Evolutionary conservation across 1,139 yeast species (phyloP).

Genomic region (Zygosaccharomyces sapae): DNA sequence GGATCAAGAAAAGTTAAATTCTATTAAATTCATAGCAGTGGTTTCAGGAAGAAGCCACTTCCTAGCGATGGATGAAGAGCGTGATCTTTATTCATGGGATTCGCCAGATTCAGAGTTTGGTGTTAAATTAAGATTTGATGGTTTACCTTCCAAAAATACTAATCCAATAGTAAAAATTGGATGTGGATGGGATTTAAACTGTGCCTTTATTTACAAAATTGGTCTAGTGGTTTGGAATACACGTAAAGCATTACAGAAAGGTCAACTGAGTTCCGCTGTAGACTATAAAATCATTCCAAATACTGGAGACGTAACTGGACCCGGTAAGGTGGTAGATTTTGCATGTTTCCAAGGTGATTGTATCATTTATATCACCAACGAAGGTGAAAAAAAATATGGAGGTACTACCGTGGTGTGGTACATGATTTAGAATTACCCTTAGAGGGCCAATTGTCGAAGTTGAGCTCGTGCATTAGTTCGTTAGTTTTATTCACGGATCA

Average conservation of each 20-base stretch:
- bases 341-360: conserved; percentile 49
- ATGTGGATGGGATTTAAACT: conserved; percentile 69
- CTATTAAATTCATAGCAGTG: conserved; percentile 44
- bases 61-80: conserved; percentile 54
- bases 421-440: conserved; percentile 23
- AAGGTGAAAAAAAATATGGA: conserved; percentile 43
- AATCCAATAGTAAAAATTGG: conserved; percentile 45
- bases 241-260: conserved; percentile 39
- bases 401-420: conserved; percentile 38
- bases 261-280: conserved; percentile 37
- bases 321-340: conserved; percentile 48
- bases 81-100: conserved; percentile 64
- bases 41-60: conserved; percentile 67
- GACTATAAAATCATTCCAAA: conserved; percentile 43
- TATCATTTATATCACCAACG: conserved; percentile 47
- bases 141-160: conserved; percentile 21
- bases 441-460: conserved; percentile 28
- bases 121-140: conserved; percentile 43
- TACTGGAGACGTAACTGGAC: conserved; percentile 37
- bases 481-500: conserved; percentile 54
- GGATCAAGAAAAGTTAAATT: conserved; percentile 20
- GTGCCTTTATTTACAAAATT: conserved; percentile 46
- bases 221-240: conserved; percentile 63
- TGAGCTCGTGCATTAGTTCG: conserved; percentile 33
- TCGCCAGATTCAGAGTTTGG: conserved; percentile 44